These are phyloP conservation scores for Penstemon eatonii DNA, from an alignment of 257 asterid species.

Conservation along the genomic window DNA sequence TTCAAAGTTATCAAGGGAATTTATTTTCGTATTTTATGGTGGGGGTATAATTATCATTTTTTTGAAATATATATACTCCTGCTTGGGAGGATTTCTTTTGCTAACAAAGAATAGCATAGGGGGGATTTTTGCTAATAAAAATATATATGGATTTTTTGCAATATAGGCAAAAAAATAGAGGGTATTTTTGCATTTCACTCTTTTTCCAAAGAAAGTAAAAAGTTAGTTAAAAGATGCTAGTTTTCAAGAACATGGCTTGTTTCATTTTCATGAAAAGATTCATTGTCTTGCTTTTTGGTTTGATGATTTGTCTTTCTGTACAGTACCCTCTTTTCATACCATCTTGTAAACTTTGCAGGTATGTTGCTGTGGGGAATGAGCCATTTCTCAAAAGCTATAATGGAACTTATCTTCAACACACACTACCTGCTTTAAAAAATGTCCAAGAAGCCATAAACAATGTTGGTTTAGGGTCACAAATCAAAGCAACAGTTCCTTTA, in stretches of 20 bases:
- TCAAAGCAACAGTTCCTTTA: conserved; percentile 82
- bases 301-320: background rate
- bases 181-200: too few relatives aligned
- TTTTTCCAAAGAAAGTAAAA: background rate
- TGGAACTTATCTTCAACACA: conserved; percentile 49
- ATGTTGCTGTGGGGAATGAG: conserved; percentile 94
- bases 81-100: too few relatives aligned
- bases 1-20: too few relatives aligned
- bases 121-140: too few relatives aligned
- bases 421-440: conserved; percentile 75
- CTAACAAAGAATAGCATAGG: too few relatives aligned
- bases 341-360: conserved; percentile 40
- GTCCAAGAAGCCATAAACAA: conserved; percentile 75
- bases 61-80: background rate
- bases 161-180: too few relatives aligned
- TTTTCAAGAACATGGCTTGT: conserved; percentile 22
- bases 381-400: conserved; percentile 85
- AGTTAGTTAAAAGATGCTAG: conserved; percentile 1
- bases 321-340: background rate
- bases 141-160: too few relatives aligned
- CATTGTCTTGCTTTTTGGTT: background rate
- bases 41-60: background rate
- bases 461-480: conserved; percentile 60
- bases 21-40: too few relatives aligned
- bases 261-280: conserved; percentile 13